A percentile compares a stretch with the other conserved stretches of the same genome.
Conservation (phyloP, 208 protist genomes). For the Acanthamoeba quina region DNA sequence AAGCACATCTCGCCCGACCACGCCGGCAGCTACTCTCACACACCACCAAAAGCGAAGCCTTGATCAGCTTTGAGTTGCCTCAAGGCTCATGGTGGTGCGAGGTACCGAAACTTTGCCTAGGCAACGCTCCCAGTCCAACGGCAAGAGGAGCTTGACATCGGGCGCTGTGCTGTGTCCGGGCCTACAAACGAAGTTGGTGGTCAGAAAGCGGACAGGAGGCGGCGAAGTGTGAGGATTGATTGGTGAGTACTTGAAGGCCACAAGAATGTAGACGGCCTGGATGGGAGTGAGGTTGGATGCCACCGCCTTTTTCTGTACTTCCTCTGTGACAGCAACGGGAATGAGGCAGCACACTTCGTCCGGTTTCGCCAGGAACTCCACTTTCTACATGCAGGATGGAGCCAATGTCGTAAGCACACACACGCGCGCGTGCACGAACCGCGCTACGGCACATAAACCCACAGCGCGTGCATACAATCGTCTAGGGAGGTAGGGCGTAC, state of each 20-base stretch:
- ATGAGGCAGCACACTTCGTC: slow-evolving; percentile 14
- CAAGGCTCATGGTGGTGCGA: neutral
- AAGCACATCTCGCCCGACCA: slow-evolving; percentile 39
- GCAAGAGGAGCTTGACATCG: neutral
- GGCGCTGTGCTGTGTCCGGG: neutral
- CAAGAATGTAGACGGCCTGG: neutral
- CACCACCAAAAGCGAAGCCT: neutral
- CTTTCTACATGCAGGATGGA: neutral
- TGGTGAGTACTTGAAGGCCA: neutral
- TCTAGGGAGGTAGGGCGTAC: neutral
- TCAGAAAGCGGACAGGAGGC: neutral
- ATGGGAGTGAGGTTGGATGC: neutral
- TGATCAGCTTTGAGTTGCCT: neutral
- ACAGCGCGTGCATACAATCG: neutral
- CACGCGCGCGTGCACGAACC: neutral
- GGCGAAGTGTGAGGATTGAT: neutral
- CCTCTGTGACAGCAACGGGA: neutral
- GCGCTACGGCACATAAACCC: neutral
- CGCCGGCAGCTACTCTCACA: neutral
- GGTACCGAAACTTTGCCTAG: slow-evolving; percentile 3
- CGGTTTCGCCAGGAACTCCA: neutral
- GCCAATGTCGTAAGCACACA: too few species aligned
- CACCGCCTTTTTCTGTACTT: neutral
- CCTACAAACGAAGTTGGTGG: neutral
- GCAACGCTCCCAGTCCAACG: slow-evolving; percentile 13